Evolutionary conservation across 208 protist genomes (phyloP).

Genomic region (Leishmania aethiopica): DNA sequence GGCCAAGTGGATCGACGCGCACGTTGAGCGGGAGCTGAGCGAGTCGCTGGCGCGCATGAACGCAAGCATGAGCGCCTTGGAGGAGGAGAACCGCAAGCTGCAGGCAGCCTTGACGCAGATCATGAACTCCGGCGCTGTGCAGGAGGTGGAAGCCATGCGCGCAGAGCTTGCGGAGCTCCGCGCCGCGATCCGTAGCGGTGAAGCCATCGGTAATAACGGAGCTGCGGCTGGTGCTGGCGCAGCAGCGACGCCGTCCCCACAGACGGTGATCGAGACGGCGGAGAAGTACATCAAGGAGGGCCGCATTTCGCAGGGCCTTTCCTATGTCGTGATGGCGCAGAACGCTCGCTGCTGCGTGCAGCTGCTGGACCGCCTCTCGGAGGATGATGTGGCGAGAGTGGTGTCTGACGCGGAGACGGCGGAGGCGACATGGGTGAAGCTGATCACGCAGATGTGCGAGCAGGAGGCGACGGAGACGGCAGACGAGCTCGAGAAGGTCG

Average conservation of each 20-base stretch:
- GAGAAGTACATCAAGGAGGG: constrained; percentile 45
- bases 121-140: constrained; percentile 39
- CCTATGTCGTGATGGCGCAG: constrained; percentile 50
- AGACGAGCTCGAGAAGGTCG: constrained; percentile 45
- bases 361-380: constrained; percentile 41
- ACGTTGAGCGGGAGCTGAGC: constrained; percentile 58
- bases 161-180: constrained; percentile 32
- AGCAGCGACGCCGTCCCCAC: constrained; percentile 37
- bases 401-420: constrained; percentile 40
- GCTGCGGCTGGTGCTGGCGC: constrained; percentile 1
- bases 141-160: constrained; percentile 65
- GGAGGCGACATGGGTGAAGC: constrained; percentile 55
- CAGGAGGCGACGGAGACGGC: constrained; percentile 29
- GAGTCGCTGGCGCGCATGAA: constrained; percentile 56
- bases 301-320: constrained; percentile 37
- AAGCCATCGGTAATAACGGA: not conserved
- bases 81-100: constrained; percentile 70
- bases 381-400: constrained; percentile 41
- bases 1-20: constrained; percentile 45
- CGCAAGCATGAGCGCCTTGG: constrained; percentile 43
- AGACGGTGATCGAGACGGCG: constrained; percentile 67
- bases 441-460: constrained; percentile 48
- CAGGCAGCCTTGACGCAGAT: constrained; percentile 60
- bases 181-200: constrained; percentile 19
- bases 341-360: constrained; percentile 53